phyloP scores from a whole-genome alignment of 345 rosid species.

The Carallia brachiata region DNA sequence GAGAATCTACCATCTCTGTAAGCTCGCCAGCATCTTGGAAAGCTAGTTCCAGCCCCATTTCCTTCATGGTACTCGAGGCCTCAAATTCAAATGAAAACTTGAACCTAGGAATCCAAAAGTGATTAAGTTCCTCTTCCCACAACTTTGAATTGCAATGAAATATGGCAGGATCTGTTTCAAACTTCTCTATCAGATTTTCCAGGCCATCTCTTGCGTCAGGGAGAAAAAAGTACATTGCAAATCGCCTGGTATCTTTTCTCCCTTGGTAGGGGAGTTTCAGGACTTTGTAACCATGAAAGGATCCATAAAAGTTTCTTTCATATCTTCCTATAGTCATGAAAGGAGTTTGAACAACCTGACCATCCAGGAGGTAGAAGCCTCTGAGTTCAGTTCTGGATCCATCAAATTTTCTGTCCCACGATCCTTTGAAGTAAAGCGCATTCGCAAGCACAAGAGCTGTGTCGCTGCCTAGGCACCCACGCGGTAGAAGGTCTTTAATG shows the following conservation, averaged over 20 bases:
- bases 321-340: conserved; percentile 25
- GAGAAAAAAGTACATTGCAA: conserved; percentile 33
- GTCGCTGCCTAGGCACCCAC: background rate
- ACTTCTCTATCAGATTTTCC: conserved; percentile 9
- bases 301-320: conserved; percentile 10
- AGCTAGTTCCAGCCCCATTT: conserved; percentile 23
- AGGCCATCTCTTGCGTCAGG: conserved; percentile 22
- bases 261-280: conserved; percentile 29
- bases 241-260: conserved; percentile 17
- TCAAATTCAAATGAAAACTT: conserved; percentile 30
- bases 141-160: conserved; percentile 9
- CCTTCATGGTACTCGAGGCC: conserved; percentile 21
- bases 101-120: conserved; percentile 30
- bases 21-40: conserved; percentile 18
- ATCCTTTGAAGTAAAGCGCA: conserved; percentile 43
- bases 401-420: conserved; percentile 28
- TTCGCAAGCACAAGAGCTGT: conserved; percentile 32
- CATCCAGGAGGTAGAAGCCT: conserved; percentile 26
- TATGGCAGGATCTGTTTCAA: conserved; percentile 18
- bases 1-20: conserved; percentile 26
- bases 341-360: conserved; percentile 20
- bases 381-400: conserved; percentile 13
- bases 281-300: conserved; percentile 24
- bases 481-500: conserved; percentile 27
- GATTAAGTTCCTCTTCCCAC: background rate